These are phyloP conservation scores for Phytophthora kernoviae DNA, from an alignment of 352 stramenopile genomes.

Conservation along the genomic window DNA sequence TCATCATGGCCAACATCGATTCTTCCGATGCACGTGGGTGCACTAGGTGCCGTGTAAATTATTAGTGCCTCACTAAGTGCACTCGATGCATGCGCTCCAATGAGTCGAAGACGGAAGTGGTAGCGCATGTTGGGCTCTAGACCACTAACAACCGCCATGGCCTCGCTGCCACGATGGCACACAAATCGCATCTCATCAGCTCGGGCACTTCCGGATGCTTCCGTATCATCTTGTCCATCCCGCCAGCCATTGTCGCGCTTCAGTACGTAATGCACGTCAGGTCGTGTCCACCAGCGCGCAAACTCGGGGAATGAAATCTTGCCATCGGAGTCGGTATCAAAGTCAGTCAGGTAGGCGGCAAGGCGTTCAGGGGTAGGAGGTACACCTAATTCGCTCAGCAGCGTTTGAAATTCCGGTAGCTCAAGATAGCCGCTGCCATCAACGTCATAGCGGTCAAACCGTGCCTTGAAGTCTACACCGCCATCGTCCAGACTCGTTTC, in stretches of 20 bases:
- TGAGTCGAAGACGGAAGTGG: slow-evolving; percentile 78
- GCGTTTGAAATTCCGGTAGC: slow-evolving; percentile 83
- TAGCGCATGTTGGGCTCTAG: slow-evolving; percentile 88
- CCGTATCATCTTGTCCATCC: slow-evolving; percentile 8
- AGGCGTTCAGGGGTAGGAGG: slow-evolving; percentile 79
- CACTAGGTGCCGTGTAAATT: slow-evolving; percentile 66
- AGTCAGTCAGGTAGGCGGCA: slow-evolving; percentile 80
- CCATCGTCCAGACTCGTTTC: slow-evolving; percentile 80
- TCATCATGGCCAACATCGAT: slow-evolving; percentile 60
- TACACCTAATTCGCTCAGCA: slow-evolving; percentile 89
- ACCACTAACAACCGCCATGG: slow-evolving; percentile 47
- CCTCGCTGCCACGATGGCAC: slow-evolving; percentile 74
- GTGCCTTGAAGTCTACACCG: slow-evolving; percentile 69
- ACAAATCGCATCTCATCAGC: slow-evolving; percentile 63
- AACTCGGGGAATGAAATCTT: slow-evolving; percentile 90
- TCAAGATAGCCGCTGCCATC: slow-evolving; percentile 81
- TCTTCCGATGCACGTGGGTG: slow-evolving; percentile 55
- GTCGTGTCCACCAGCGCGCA: slow-evolving; percentile 84
- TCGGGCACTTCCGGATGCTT: slow-evolving; percentile 3
- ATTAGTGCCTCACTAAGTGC: slow-evolving; percentile 76
- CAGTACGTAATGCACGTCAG: slow-evolving; percentile 83
- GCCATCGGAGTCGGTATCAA: slow-evolving; percentile 82
- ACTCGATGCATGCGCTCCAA: slow-evolving; percentile 78
- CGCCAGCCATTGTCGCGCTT: slow-evolving; percentile 61
- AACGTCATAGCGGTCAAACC: slow-evolving; percentile 77